Base-by-base conservation (phyloP, 1,139 yeast genomes). In the Arxiozyma heterogenica region DNA sequence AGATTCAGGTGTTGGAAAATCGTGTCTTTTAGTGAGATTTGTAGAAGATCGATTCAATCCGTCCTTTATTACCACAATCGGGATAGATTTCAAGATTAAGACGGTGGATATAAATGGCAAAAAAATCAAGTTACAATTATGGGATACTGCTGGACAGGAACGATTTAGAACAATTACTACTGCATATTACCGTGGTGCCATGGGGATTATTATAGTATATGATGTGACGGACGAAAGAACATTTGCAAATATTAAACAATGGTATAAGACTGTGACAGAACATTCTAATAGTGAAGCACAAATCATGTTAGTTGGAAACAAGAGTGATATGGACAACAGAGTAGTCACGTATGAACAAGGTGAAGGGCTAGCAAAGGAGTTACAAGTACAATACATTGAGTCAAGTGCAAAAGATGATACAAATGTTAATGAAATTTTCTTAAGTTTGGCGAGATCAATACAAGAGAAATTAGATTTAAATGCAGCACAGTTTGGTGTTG, bases 91-190 rank as follows among this genome's bases (percentile, higher is more conserved):
- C 79, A 93, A 94, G 76, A 91, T 94, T 71, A 86, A 97, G 73
- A 91, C 98, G 45, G 89, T 91, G 62, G 97, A 91, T 66, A 80
- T 93, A 64, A 93, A 91, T 62, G 96, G 96, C 56, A 87, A 88
- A 73, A 84, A 86, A 64, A 87, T 94, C 72, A 93, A 93, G 74
- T 80, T 93, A 68, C 98, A 93, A 72, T 90, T 93, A 47, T 93
- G 98, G 98, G 98, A 93, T 71, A 93, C 98, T 45, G 98, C 98
- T 7, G 98, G 98, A 30, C 98, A 93, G 74, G 98, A 56, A 51
- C 53, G 59, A 46, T 93, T 93, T 78, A 83, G 97, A 76, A 93
- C 98, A 53, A 93, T 93, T 72, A 93, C 98, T 51, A 90, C 98
- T 23, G 97, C 98, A 11, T 93, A 94, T 74, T 93, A 94, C 75